Evolutionary conservation across 1,284 basidiomycete genomes (phyloP), one percentile per base, ranked within the genome.

Genomic region (Leccinum insolens): DNA sequence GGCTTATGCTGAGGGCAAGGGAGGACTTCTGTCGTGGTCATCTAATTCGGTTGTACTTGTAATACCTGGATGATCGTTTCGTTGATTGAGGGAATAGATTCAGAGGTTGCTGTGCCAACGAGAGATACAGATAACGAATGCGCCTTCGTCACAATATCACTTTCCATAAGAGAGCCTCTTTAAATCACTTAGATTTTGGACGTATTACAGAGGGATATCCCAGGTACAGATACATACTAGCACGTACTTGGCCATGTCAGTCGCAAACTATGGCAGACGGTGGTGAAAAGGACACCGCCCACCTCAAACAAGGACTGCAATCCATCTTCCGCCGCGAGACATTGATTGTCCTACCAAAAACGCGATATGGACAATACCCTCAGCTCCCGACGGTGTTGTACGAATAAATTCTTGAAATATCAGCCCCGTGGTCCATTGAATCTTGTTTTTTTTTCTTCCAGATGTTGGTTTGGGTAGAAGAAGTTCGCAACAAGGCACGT

Each of bases 271-370:
- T 92, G 88, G 87, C 88, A 85, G 82, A 83, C 80, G 80, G 80
- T 82, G 85, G 86, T 88, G 65, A 68, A 65, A 73, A 67, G 70
- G 52, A 82, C 85, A 82, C 84, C 79, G 82, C 82, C 81, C 79
- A 80, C 90, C 89, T 92, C 90, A 92, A 92, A 92, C 90, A 80
- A 86, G 85, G 88, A 89, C 82, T 66, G n/a, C 25, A 61, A 61
- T 77, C 69, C 59, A 65, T 85, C 75, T 85, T 67, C 78, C 81
- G 79, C 69, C 41, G 12, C 20, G 67, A 74, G 62, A 63, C 62
- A 62, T 46, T 46, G 61, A 41, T 63, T 65, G 65, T 49, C 64
- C 65, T 39, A 41, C 61, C 66, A 44, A 4, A 44, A 58, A 28
- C 62, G 22, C 62, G 22, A 28, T 58, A 39, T 22, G 59, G 62